Percentiles rank a stretch among this genome's conserved stretches.
phyloP scores from a whole-genome alignment of 805 yeast genomes.

The Nadsonia fulvescens region DNA sequence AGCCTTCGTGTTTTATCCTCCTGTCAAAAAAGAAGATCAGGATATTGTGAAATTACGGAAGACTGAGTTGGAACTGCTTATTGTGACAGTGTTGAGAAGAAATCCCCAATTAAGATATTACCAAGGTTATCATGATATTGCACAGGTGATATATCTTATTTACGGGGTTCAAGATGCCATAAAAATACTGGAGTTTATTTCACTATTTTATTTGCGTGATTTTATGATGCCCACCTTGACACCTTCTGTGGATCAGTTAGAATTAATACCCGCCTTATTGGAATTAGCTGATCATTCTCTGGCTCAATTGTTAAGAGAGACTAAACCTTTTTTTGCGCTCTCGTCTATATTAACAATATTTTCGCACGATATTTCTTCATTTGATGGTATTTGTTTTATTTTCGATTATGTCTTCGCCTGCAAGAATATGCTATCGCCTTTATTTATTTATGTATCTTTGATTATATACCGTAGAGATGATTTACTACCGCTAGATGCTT shows the following conservation, averaged over 20 bases:
- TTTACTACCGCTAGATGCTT: constrained; percentile 21
- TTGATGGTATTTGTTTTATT: constrained; percentile 32
- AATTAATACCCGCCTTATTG: constrained; percentile 46
- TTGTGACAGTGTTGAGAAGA: constrained; percentile 37
- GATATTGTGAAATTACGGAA: constrained; percentile 7
- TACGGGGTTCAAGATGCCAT: constrained; percentile 15
- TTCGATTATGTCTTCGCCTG: constrained; percentile 55
- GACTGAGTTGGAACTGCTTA: constrained; percentile 22
- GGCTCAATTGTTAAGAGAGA: constrained; percentile 19
- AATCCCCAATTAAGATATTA: constrained; percentile 56
- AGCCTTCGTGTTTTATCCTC: constrained; percentile 33
- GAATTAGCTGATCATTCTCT: constrained; percentile 29
- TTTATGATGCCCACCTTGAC: constrained; percentile 61
- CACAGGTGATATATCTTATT: constrained; percentile 42
- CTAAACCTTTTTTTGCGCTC: constrained; percentile 49
- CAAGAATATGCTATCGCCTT: constrained; percentile 32
- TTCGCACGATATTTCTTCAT: constrained; percentile 45
- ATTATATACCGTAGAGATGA: constrained; percentile 29
- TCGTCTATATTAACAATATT: constrained; percentile 65
- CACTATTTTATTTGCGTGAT: constrained; percentile 56
- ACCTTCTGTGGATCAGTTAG: constrained; percentile 47
- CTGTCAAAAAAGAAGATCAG: constrained; percentile 9
- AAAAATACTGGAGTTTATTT: constrained; percentile 32
- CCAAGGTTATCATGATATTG: constrained; percentile 88
- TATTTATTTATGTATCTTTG: constrained; percentile 43